A percentile compares a stretch with the other conserved stretches of the same genome.
These are phyloP conservation scores for Ganoderma resinaceum DNA, from an alignment of 1,284 basidiomycete species.

Conservation along the genomic window DNA sequence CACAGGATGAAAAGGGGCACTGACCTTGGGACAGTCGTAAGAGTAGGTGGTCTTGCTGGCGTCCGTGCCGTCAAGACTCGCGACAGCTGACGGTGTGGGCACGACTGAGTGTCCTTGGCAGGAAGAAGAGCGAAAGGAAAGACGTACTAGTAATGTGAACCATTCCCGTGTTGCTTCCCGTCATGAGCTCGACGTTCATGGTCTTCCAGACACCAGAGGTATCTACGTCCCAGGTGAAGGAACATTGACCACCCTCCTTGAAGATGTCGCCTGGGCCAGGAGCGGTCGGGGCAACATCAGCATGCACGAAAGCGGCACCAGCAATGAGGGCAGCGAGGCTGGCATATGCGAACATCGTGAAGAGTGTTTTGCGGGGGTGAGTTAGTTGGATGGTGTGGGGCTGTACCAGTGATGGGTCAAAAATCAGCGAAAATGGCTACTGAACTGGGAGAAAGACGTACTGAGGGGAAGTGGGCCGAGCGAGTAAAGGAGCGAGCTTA, in stretches of 20 bases:
- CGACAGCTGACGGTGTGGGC: slow-evolving; percentile 53
- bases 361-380: slow-evolving; percentile 1
- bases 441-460: background rate
- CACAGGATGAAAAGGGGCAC: slow-evolving; percentile 24
- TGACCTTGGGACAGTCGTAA: slow-evolving; percentile 74
- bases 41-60: slow-evolving; percentile 49
- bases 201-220: slow-evolving; percentile 63
- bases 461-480: slow-evolving; percentile 1
- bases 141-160: slow-evolving; percentile 67
- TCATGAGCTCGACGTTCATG: slow-evolving; percentile 82
- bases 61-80: slow-evolving; percentile 67
- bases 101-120: background rate
- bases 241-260: slow-evolving; percentile 61
- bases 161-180: slow-evolving; percentile 79
- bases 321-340: slow-evolving; percentile 51
- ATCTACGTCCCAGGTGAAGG: slow-evolving; percentile 63
- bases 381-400: slow-evolving; percentile 8
- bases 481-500: slow-evolving; percentile 23
- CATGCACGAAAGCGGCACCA: slow-evolving; percentile 47
- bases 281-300: slow-evolving; percentile 48
- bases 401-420: slow-evolving; percentile 10
- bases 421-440: background rate
- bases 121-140: slow-evolving; percentile 1
- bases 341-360: slow-evolving; percentile 50
- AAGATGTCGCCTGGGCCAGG: slow-evolving; percentile 59